Evolutionary conservation across 2,329 filamentous ascomycete genomes (phyloP), one percentile per base, ranked within the genome.

Genomic region (Fusarium devonianum): DNA sequence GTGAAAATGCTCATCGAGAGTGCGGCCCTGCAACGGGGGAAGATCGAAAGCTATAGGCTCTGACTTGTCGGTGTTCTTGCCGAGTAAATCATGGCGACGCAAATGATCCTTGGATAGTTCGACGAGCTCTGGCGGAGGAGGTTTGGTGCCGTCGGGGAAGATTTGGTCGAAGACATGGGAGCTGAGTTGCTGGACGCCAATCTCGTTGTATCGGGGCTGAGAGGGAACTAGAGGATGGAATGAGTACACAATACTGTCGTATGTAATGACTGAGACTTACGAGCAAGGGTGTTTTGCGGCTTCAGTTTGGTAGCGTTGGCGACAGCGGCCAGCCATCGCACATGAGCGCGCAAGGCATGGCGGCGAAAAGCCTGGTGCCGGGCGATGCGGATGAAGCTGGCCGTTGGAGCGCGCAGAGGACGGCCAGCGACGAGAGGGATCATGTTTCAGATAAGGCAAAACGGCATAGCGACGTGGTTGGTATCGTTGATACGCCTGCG

Each of bases 131-230:
- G 82, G 74, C 2, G 89, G 83, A 2, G 88, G 81, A 3, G 83
- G 75, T 9, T 78, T 72, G 53, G 71, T 67, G 36, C 75, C 75
- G 28, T 78, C 74, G 4, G 83, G 84, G 67, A 99, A 99, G 30
- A 99, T 75, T 72, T 97, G 94, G 2, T 82, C 69, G 71, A 93
- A 90, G 33, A 99, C 80, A 75, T 92, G 82, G 50, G 81, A 79
- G 77, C 92, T 97, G 62, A 99, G 78, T 67, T 97, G 93, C 74
- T 99, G 94, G 28, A 99, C 90, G 42, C 90, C 91, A 64, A 99
- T 92, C 62, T 95, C 89, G 73, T 95, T 99, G 76, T 88, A 90
- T 60, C 94, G 86, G 37, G 90, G 78, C 47, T 81, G 73, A 6
- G 82, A 80, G 1, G 73, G 67, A 21, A 82, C 76, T 79, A 54